Base-by-base conservation (phyloP, 2,329 filamentous ascomycete species). In the Botrytis tulipae region DNA sequence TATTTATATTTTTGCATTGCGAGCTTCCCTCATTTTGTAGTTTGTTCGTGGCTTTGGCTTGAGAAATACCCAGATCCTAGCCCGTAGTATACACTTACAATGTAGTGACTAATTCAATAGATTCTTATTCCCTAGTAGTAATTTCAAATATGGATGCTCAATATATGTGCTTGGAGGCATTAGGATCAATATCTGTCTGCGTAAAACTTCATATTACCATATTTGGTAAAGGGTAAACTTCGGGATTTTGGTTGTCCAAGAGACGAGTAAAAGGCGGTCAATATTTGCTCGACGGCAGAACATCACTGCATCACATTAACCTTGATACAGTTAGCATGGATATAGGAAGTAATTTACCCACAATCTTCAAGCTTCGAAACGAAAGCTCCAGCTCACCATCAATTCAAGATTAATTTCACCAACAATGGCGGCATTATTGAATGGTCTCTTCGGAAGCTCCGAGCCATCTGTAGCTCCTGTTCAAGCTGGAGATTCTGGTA, bases 391-490 rank as follows among this genome's bases (percentile, higher is more conserved):
- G 70, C 51, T 65, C 72, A 65, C n/a, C 70, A 72, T 61, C 73
- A 73, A 68, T 61, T 62, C 57, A 70, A 62, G 40, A 54, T 35
- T 51, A 42, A 54, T 63, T 35, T 48, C 46, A 54, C 48, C 46
- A 74, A 78, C 72, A 66, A 82, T 82, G 80, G 80, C 80, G 40
- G 78, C 75, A 61, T 60, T 82, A 37, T 63, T 82, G 62, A 78
- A 92, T 83, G 89, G 88, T 81, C 83, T 93, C 80, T 88, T 94
- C 79, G 91, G 91, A 80, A 90, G 88, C 81, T 86, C 86, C 81
- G 91, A 93, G 85, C 85, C 89, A 76, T 83, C 84, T 65, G 85
- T 85, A 76, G 86, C 85, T 77, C 83, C 85, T 54, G 82, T 84
- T 70, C 83, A 86, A 61, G 83, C 83, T 76, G 86, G 83, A 74